These are phyloP conservation scores for Calonectria pteridis DNA, from an alignment of 2,329 filamentous ascomycete species.

Conservation along the genomic window DNA sequence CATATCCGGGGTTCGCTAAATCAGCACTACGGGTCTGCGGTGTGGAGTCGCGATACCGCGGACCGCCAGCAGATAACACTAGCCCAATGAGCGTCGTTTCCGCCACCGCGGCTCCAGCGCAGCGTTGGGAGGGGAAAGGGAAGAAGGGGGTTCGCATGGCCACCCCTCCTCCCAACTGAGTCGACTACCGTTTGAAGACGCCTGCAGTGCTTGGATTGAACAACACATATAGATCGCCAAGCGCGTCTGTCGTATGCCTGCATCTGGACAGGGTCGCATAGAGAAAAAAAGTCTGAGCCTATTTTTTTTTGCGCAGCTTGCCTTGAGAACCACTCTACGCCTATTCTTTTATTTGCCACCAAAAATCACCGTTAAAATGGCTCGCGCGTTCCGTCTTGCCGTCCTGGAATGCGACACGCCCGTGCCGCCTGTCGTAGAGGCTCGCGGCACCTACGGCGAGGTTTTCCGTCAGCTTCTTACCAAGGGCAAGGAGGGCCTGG, in stretches of 20 bases:
- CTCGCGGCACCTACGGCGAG: conserved; percentile 47
- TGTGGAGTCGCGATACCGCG: conserved; percentile 43
- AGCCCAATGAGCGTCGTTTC: conserved; percentile 40
- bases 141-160: background rate
- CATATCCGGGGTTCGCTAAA: conserved; percentile 2
- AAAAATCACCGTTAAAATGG: conserved; percentile 26
- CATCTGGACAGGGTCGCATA: background rate
- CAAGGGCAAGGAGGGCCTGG: conserved; percentile 41
- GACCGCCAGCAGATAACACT: conserved; percentile 33
- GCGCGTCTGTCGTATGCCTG: background rate
- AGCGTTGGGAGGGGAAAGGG: conserved; percentile 15
- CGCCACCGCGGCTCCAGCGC: conserved; percentile 29
- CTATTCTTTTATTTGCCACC: background rate
- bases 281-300: background rate
- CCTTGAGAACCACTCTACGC: background rate
- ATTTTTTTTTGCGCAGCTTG: background rate
- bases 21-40: background rate
- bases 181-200: background rate
- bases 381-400: conserved; percentile 42
- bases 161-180: background rate
- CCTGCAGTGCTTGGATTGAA: background rate
- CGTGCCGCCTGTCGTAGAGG: conserved; percentile 41
- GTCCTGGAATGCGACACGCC: conserved; percentile 51
- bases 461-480: conserved; percentile 47
- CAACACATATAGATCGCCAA: conserved; percentile 15